Evolutionary conservation across 108 stramenopile genomes (phyloP), one percentile per base, ranked within the genome.

Genomic region (Epithemia pelagica): DNA sequence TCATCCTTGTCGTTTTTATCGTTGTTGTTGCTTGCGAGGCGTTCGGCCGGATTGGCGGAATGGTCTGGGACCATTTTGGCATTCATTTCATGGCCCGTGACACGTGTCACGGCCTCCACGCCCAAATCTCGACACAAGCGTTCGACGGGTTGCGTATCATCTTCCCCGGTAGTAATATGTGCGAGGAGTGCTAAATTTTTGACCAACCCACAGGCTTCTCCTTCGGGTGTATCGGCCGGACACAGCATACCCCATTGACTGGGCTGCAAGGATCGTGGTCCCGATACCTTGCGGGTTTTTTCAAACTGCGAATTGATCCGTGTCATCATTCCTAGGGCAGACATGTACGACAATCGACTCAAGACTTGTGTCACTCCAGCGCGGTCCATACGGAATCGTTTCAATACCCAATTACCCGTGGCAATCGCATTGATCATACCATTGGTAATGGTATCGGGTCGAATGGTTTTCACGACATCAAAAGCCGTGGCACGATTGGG

Each of bases 181-280:
- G 97, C 92, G 82, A 96, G 88, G 52, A 96, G 79, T 1, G 96
- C 95, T 67, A 97, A 76, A 69, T 98, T 97, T 69, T 98, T 98
- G 28, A 97, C 98, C 32, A 97, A 84, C 56, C 96, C 98, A 31
- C 96, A 97, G 26, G 97, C 96, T 74, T 98, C 94, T 52, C 98
- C 95, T 80, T 96, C 95, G 25, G 97, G 95, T 18, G 95, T 98
- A 66, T 96, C 95, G 29, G 94, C 95, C 27, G 84, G 86, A 76
- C 99, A 99, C 23, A 99, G 78, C 97, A 98, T 98, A 52, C 98
- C 99, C 97, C 97, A 99, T 74, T 99, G 98, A 64, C 87, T 90
- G 28, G 96, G 93, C 73, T 99, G 99, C 59, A 99, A 82, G 0
- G 97, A 95, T 65, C 98, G 79, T 0, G 99, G 99, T 19, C 96